phyloP scores from a whole-genome alignment of 208 protist species.

The Lotmaria passim region DNA sequence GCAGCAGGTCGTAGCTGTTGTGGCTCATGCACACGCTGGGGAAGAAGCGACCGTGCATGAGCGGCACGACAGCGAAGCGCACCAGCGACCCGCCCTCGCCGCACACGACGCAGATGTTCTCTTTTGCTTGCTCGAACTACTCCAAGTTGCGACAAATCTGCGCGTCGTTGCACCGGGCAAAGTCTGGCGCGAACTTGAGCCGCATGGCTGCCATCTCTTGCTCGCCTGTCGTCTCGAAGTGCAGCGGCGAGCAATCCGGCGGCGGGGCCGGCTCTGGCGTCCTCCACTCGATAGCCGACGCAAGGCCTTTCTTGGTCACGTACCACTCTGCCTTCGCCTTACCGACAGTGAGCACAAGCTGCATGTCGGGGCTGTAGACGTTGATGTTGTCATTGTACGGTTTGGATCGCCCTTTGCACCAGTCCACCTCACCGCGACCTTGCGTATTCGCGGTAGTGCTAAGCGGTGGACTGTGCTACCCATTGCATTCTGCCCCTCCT shows the following conservation, averaged over 20 bases:
- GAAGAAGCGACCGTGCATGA: slow-evolving; percentile 74
- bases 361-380: slow-evolving; percentile 48
- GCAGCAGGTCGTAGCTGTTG: slow-evolving; percentile 75
- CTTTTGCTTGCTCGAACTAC: slow-evolving; percentile 65
- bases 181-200: slow-evolving; percentile 62
- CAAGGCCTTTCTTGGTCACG: slow-evolving; percentile 64
- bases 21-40: slow-evolving; percentile 78
- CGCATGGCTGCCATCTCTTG: slow-evolving; percentile 49
- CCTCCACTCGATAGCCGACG: slow-evolving; percentile 52
- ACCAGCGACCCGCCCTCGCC: slow-evolving; percentile 41
- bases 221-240: neutral
- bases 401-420: slow-evolving; percentile 44
- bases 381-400: slow-evolving; percentile 77
- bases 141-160: slow-evolving; percentile 69
- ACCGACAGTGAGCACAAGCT: slow-evolving; percentile 62
- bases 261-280: neutral
- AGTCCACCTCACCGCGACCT: neutral
- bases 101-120: slow-evolving; percentile 71
- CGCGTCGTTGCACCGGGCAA: slow-evolving; percentile 58
- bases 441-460: neutral
- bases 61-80: slow-evolving; percentile 61
- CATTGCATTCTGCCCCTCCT: neutral
- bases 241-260: neutral
- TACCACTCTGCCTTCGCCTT: slow-evolving; percentile 67
- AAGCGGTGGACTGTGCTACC: neutral